Conservation (phyloP, 805 yeast genomes). For the Ogataea angusta region DNA sequence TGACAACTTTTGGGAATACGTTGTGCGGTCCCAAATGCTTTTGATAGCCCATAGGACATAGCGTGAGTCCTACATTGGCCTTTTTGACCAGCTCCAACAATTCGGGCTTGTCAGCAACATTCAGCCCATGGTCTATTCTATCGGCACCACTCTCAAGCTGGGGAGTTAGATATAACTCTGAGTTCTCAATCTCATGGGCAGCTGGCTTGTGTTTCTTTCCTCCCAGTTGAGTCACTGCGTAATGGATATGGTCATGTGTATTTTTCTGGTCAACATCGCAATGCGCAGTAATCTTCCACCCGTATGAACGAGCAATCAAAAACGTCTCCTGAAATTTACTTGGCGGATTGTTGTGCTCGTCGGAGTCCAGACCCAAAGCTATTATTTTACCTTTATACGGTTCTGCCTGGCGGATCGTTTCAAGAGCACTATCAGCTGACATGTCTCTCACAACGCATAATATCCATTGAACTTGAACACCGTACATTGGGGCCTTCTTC, state of each 20-base stretch:
- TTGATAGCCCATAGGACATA: slow-evolving; percentile 41
- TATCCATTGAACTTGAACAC: slow-evolving; percentile 40
- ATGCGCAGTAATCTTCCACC: slow-evolving; percentile 40
- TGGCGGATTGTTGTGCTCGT: slow-evolving; percentile 45
- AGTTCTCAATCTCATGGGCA: slow-evolving; percentile 33
- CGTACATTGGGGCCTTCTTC: slow-evolving; percentile 36
- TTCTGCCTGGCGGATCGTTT: slow-evolving; percentile 34
- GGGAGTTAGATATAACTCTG: slow-evolving; percentile 16
- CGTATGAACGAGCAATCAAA: slow-evolving; percentile 29
- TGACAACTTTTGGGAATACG: slow-evolving; percentile 42
- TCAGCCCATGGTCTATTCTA: slow-evolving; percentile 46
- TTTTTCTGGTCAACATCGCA: slow-evolving; percentile 48
- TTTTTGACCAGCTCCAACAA: slow-evolving; percentile 36
- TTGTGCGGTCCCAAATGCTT: slow-evolving; percentile 28
- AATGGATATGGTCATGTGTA: slow-evolving; percentile 37
- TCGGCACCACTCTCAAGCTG: slow-evolving; percentile 28
- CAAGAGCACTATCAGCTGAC: slow-evolving; percentile 38
- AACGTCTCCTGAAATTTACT: slow-evolving; percentile 40
- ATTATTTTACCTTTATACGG: slow-evolving; percentile 36
- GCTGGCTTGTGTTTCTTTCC: slow-evolving; percentile 17
- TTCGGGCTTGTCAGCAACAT: slow-evolving; percentile 34
- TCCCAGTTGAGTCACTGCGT: slow-evolving; percentile 17
- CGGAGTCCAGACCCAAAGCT: slow-evolving; percentile 44
- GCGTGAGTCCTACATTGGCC: slow-evolving; percentile 35
- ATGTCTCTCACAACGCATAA: slow-evolving; percentile 46